A percentile compares a stretch with the other conserved stretches of the same genome.
Evolutionary conservation across 495 filamentous ascomycete species (phyloP).

Genomic region (Daldinia vernicosa): DNA sequence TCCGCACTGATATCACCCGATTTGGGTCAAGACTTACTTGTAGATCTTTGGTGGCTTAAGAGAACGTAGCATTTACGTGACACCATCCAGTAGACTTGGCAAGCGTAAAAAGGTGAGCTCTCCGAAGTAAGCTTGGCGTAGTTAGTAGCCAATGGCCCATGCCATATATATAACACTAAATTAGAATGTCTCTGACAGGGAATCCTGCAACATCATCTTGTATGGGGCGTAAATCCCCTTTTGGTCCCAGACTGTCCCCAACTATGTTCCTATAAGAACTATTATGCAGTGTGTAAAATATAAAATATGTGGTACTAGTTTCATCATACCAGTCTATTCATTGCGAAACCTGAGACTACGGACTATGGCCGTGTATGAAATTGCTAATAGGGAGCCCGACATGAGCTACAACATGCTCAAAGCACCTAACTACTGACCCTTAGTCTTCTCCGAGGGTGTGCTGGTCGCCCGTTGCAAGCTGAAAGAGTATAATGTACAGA

Average conservation of each 20-base stretch:
- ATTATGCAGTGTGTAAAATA: not conserved
- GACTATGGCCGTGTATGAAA: slow-evolving; percentile 16
- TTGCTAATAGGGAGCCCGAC: slow-evolving; percentile 2
- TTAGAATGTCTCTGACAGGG: not conserved
- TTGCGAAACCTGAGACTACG: slow-evolving; percentile 25
- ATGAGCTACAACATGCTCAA: slow-evolving; percentile 14
- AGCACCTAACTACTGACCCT: slow-evolving; percentile 13
- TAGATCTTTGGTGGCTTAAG: no score
- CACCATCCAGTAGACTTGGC: no score
- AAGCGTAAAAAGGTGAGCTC: no score
- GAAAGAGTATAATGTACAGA: slow-evolving; percentile 40
- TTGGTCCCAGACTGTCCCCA: not conserved
- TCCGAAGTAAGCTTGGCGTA: not conserved
- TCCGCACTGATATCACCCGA: no score
- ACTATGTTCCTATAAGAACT: not conserved
- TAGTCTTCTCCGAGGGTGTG: slow-evolving; percentile 6
- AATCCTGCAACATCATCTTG: not conserved
- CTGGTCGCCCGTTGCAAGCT: slow-evolving; percentile 28
- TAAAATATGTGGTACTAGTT: not conserved
- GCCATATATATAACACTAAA: not conserved
- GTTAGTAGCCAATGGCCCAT: not conserved
- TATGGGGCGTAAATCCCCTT: not conserved
- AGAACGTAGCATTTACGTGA: no score
- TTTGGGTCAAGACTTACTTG: no score
- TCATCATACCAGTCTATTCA: slow-evolving; percentile 31